phyloP scores from a whole-genome alignment of 208 protist species.

The Acanthamoeba lenticulata region DNA sequence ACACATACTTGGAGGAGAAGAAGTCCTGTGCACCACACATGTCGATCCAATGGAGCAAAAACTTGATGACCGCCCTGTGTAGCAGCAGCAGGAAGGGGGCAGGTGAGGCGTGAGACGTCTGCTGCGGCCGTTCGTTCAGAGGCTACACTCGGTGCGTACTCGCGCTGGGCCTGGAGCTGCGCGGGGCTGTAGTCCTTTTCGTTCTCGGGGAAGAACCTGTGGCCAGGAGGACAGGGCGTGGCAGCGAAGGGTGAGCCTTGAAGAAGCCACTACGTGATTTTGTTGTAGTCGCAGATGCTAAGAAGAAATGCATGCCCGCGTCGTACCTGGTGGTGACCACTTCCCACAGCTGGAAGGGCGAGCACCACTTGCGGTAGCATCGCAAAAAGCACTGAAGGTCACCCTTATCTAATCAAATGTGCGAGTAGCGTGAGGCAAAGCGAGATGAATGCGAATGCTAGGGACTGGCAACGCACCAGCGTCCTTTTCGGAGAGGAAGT shows the following conservation, averaged over 20 bases:
- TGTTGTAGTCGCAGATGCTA: not conserved
- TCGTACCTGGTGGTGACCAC: conserved; percentile 18
- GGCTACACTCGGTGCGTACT: not conserved
- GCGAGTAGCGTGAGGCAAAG: not conserved
- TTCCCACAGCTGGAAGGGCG: conserved; percentile 38
- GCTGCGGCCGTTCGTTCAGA: not conserved
- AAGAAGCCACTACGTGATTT: not conserved
- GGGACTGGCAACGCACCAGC: not conserved
- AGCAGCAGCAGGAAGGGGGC: not conserved
- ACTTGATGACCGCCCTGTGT: conserved; percentile 44
- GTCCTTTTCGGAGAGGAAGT: not conserved
- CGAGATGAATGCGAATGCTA: not conserved
- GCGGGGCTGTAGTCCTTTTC: not conserved
- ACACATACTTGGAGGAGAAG: conserved; percentile 24
- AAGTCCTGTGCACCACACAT: conserved; percentile 12
- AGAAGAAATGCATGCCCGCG: not conserved
- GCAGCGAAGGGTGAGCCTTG: not conserved
- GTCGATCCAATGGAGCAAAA: conserved; percentile 41
- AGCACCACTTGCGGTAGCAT: conserved; percentile 52
- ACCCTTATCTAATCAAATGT: not conserved
- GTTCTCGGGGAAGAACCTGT: not conserved
- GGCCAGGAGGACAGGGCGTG: not conserved
- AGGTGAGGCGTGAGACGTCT: not conserved
- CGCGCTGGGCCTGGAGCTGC: not conserved
- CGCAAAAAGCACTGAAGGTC: not conserved